Percentiles rank a stretch among this genome's conserved stretches.
Evolutionary conservation across 352 stramenopile genomes (phyloP).

Genomic region (Pelagophyceae sp.): DNA sequence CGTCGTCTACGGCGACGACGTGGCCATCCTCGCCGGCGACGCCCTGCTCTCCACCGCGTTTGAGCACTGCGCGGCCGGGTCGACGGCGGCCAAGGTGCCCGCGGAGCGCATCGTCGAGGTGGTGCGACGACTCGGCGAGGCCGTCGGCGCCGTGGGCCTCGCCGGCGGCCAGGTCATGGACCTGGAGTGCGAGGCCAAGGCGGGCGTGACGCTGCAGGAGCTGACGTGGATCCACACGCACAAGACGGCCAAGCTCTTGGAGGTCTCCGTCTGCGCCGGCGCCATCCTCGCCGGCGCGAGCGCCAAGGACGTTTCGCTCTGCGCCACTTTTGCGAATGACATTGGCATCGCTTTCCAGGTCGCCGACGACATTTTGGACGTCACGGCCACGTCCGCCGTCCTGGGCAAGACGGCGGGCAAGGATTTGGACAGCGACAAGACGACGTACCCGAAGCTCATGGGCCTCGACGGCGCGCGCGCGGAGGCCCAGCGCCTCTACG

Average conservation of each 20-base stretch:
- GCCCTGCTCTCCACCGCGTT: conserved; percentile 63
- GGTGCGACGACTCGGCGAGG: conserved; percentile 54
- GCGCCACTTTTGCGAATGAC: conserved; percentile 62
- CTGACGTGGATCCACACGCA: conserved; percentile 72
- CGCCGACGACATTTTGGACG: conserved; percentile 73
- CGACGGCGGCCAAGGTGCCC: conserved; percentile 37
- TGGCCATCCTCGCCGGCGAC: conserved; percentile 68
- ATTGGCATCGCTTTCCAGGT: conserved; percentile 74
- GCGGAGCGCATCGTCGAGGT: conserved; percentile 59
- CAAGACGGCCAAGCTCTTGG: conserved; percentile 65
- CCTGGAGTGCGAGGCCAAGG: conserved; percentile 64
- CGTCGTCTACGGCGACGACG: conserved; percentile 68
- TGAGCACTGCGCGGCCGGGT: conserved; percentile 48
- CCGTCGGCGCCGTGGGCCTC: conserved; percentile 55
- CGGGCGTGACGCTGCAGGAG: conserved; percentile 61
- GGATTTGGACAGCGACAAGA: conserved; percentile 64
- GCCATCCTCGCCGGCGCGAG: conserved; percentile 61
- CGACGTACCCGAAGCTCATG: conserved; percentile 67
- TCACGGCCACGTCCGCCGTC: conserved; percentile 61
- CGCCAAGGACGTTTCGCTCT: conserved; percentile 52
- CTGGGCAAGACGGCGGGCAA: conserved; percentile 72
- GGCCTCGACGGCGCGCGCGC: conserved; percentile 58
- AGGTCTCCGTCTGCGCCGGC: conserved; percentile 55
- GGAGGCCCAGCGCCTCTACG: conserved; percentile 57
- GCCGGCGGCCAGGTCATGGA: conserved; percentile 69